Evolutionary conservation across 140 eudicot genomes (phyloP), one percentile per base, ranked within the genome.

Genomic region (Stevia rebaudiana): DNA sequence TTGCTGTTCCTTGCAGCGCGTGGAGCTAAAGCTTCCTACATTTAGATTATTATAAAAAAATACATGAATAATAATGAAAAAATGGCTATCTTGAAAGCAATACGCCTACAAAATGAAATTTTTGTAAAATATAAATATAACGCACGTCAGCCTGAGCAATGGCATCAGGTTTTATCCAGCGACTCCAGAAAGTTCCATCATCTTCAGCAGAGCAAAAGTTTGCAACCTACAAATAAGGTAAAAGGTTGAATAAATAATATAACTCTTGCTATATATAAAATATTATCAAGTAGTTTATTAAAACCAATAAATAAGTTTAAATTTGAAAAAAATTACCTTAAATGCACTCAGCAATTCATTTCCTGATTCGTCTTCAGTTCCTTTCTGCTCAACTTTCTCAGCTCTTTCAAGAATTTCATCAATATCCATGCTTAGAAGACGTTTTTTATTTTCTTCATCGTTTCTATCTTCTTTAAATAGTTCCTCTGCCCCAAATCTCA

Each of bases 331-430:
- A 41, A 82, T 63, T 80, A 61, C 99, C 97, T 88, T 94, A 74
- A 92, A 92, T 61, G 90, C 96, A 78, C 90, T 83, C 55, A 92
- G 77, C 63, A 92, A 74, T 69, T 92, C 95, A 75, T 83, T 72
- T 22, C 87, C 96, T 68, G 78, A 61, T 75, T 81, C 98, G 3
- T 42, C 88, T 58, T 77, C 89, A 5, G 87, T 55, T 55, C 65
- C 86, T 61, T 85, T 88, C 56, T 92, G 85, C 75, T 92, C 98
- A 51, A 92, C 89, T 75, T 88, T 92, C 76, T 92, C 98, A 33
- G 98, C 98, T 76, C 98, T 79, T 76, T 88, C 99, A 76, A 94
- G 97, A 68, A 94, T 94, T 78, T 94, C 99, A 80, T 94, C 99
- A 70, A 94, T 94, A 63, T 88, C 95, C 97, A 94, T 79, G 65